A percentile compares a stretch with the other conserved stretches of the same genome.
phyloP scores from a whole-genome alignment of 2,329 filamentous ascomycete genomes.

The Aspergillus sp. region DNA sequence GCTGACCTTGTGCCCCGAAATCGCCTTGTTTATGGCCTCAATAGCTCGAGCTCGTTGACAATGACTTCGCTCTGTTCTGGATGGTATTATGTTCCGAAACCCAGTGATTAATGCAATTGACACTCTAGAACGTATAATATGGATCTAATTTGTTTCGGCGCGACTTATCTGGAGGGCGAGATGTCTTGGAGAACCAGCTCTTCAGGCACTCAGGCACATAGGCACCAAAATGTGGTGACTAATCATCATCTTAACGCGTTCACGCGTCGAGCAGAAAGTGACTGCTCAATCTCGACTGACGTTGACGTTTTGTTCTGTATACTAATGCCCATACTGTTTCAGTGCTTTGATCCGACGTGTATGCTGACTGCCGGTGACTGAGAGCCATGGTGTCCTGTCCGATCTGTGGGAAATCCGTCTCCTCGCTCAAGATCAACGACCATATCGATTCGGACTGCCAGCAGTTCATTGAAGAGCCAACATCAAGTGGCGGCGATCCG shows the following conservation, averaged over 20 bases:
- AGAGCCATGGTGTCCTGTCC: slow-evolving; percentile 68
- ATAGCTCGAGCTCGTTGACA: neutral
- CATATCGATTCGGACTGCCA: slow-evolving; percentile 86
- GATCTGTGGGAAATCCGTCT: slow-evolving; percentile 67
- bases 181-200: neutral
- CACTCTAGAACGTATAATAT: neutral
- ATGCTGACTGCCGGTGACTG: slow-evolving; percentile 4
- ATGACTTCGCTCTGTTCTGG: neutral
- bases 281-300: neutral
- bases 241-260: slow-evolving; percentile 12
- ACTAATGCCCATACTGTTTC: neutral
- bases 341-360: neutral
- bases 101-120: neutral
- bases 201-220: slow-evolving; percentile 1
- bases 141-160: neutral
- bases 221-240: slow-evolving; percentile 4
- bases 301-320: neutral
- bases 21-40: neutral
- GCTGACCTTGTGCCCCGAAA: neutral
- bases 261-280: slow-evolving; percentile 6
- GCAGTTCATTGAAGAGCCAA: slow-evolving; percentile 57
- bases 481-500: slow-evolving; percentile 46
- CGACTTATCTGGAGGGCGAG: neutral
- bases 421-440: slow-evolving; percentile 69
- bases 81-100: neutral